Evolutionary conservation across 2,329 filamentous ascomycete species (phyloP).

Genomic region (Dactylonectria estremocensis): DNA sequence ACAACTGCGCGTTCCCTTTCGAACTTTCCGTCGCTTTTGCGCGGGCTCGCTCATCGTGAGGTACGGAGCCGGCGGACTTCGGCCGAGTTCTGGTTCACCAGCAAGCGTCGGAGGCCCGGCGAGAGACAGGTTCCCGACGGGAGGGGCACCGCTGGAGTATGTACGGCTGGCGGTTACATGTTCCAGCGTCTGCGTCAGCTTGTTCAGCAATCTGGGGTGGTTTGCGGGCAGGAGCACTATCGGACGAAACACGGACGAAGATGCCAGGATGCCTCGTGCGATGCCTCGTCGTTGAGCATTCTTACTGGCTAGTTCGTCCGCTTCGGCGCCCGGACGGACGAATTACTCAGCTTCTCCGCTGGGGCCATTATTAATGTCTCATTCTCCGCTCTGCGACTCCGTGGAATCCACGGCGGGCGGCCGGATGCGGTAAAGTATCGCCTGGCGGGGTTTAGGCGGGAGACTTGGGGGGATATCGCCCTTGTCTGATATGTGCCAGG

Average conservation of each 20-base stretch:
- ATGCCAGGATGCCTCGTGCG: not conserved
- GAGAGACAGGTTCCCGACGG: not conserved
- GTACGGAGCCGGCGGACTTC: conserved; percentile 22
- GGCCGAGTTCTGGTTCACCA: conserved; percentile 42
- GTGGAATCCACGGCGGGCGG: conserved; percentile 23
- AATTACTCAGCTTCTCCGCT: conserved; percentile 24
- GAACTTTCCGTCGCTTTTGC: conserved; percentile 56
- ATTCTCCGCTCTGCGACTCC: conserved; percentile 24
- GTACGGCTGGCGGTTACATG: not conserved
- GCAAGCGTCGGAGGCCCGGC: not conserved
- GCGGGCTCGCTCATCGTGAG: conserved; percentile 38
- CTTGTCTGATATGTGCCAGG: not conserved
- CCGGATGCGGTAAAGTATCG: conserved; percentile 2
- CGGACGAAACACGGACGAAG: conserved; percentile 41
- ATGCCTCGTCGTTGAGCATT: not conserved
- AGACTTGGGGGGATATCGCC: not conserved
- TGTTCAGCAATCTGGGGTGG: not conserved
- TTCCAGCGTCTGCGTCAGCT: too few relatives aligned
- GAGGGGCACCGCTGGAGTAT: not conserved
- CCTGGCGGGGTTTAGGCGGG: not conserved
- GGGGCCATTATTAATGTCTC: conserved; percentile 31
- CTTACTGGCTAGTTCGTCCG: conserved; percentile 30
- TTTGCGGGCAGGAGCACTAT: conserved; percentile 1
- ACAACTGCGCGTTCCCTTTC: conserved; percentile 72
- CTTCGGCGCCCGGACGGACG: conserved; percentile 37